A percentile compares a stretch with the other conserved stretches of the same genome.
Conservation (phyloP, 805 yeast genomes). For the Diddensiella transvaalensis region DNA sequence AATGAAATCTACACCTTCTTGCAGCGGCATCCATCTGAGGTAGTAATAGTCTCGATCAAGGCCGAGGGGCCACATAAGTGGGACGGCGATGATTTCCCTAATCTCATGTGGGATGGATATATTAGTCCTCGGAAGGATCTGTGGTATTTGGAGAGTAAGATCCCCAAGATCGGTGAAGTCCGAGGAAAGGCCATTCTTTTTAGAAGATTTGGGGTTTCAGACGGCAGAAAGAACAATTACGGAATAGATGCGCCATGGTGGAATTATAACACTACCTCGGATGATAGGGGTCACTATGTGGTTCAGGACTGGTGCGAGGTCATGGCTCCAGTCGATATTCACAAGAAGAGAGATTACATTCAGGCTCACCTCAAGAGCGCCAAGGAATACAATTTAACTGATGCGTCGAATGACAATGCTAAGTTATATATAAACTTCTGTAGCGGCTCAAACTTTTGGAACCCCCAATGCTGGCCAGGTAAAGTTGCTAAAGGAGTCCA, state of each 20-base stretch:
- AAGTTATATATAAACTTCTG: slow-evolving; percentile 70
- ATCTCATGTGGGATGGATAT: slow-evolving; percentile 56
- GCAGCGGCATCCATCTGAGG: slow-evolving; percentile 50
- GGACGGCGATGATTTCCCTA: slow-evolving; percentile 67
- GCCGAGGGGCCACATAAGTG: slow-evolving; percentile 70
- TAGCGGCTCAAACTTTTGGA: slow-evolving; percentile 68
- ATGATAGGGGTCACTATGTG: slow-evolving; percentile 56
- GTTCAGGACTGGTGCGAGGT: slow-evolving; percentile 78
- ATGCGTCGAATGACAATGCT: slow-evolving; percentile 35
- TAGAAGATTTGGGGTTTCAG: slow-evolving; percentile 64
- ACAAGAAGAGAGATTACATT: slow-evolving; percentile 54
- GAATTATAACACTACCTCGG: slow-evolving; percentile 62
- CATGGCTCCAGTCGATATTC: slow-evolving; percentile 47
- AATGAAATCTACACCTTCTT: slow-evolving; percentile 59
- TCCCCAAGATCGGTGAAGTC: slow-evolving; percentile 58
- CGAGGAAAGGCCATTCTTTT: slow-evolving; percentile 66
- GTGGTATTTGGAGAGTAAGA: slow-evolving; percentile 56
- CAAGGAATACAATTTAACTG: slow-evolving; percentile 43
- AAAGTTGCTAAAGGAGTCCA: slow-evolving; percentile 53
- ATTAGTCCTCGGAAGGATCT: slow-evolving; percentile 46
- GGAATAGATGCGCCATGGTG: slow-evolving; percentile 70
- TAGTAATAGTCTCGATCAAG: slow-evolving; percentile 64
- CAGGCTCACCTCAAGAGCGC: slow-evolving; percentile 55
- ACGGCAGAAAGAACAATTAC: slow-evolving; percentile 39
- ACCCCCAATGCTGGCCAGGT: slow-evolving; percentile 71